Conservation (phyloP, 371 early-diverging fungal species). For the Fennellomyces sp. region DNA sequence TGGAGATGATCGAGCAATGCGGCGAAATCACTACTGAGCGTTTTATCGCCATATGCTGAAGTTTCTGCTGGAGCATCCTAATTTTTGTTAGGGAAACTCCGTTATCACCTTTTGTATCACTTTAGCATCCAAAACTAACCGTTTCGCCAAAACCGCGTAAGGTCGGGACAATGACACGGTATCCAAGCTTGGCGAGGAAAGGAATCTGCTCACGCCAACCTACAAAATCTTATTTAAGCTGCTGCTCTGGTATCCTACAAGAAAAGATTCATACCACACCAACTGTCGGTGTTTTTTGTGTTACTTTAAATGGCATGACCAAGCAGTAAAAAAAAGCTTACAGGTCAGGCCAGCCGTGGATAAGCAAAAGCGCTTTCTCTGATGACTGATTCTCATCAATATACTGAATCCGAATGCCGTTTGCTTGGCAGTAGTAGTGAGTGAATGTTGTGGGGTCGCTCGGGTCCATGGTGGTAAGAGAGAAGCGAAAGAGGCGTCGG, state of each 20-base stretch:
- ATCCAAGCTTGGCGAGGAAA: constrained; percentile 63
- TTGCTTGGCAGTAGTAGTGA: constrained; percentile 37
- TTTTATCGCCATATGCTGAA: constrained; percentile 55
- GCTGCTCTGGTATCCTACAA: background rate
- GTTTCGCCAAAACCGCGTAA: constrained; percentile 75
- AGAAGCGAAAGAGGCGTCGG: too few relatives aligned
- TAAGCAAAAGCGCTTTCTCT: constrained; percentile 49
- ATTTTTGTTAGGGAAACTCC: too few relatives aligned
- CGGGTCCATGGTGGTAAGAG: too few relatives aligned
- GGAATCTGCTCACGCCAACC: constrained; percentile 82
- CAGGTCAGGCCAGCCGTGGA: constrained; percentile 80
- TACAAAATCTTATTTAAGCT: constrained; percentile 13
- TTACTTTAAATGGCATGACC: background rate
- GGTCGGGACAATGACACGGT: constrained; percentile 75
- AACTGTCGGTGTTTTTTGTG: background rate
- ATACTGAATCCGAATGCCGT: constrained; percentile 61
- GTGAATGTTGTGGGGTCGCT: constrained; percentile 46
- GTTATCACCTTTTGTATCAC: too few relatives aligned
- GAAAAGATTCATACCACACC: background rate
- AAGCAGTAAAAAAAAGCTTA: constrained; percentile 5
- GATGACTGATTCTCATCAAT: constrained; percentile 68
- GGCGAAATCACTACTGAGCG: constrained; percentile 55
- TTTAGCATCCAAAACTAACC: constrained; percentile 27
- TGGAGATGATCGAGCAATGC: constrained; percentile 64
- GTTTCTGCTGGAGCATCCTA: constrained; percentile 54